A percentile compares a stretch with the other conserved stretches of the same genome.
Evolutionary conservation across 257 asterid species (phyloP).

Genomic region (Anisodus acutangulus): DNA sequence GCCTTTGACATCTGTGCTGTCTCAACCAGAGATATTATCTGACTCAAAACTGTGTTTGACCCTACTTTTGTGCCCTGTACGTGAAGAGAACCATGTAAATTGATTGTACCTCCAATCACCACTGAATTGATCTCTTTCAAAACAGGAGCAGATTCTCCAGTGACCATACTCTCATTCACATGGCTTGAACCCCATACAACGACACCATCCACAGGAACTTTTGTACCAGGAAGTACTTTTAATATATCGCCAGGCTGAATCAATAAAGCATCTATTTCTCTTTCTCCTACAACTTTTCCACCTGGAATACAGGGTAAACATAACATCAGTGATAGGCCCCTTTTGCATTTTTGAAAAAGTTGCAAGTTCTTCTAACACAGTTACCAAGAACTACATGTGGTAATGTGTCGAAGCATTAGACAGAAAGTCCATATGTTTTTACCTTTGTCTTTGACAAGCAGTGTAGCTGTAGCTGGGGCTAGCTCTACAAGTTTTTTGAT

Average conservation of each 20-base stretch:
- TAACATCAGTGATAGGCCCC: slow-evolving; percentile 13
- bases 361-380: background rate
- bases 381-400: slow-evolving; percentile 1
- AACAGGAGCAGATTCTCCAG: slow-evolving; percentile 93
- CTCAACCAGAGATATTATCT: slow-evolving; percentile 96
- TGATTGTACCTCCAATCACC: slow-evolving; percentile 94
- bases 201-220: slow-evolving; percentile 87
- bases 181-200: slow-evolving; percentile 98
- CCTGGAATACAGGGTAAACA: slow-evolving; percentile 50
- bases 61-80: slow-evolving; percentile 87
- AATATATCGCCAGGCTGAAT: slow-evolving; percentile 91
- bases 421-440: slow-evolving; percentile 24
- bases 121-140: slow-evolving; percentile 64
- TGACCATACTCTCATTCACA: slow-evolving; percentile 96
- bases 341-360: background rate
- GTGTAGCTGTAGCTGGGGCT: slow-evolving; percentile 84
- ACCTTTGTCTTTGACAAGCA: slow-evolving; percentile 81
- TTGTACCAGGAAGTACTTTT: slow-evolving; percentile 94
- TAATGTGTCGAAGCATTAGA: background rate
- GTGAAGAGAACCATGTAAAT: slow-evolving; percentile 91
- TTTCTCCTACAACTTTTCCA: slow-evolving; percentile 80
- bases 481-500: slow-evolving; percentile 95
- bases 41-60: slow-evolving; percentile 92
- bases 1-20: slow-evolving; percentile 99
- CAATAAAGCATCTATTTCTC: slow-evolving; percentile 89